phyloP scores from a whole-genome alignment of 495 filamentous ascomycete species.

The Talaromyces wortmannii region DNA sequence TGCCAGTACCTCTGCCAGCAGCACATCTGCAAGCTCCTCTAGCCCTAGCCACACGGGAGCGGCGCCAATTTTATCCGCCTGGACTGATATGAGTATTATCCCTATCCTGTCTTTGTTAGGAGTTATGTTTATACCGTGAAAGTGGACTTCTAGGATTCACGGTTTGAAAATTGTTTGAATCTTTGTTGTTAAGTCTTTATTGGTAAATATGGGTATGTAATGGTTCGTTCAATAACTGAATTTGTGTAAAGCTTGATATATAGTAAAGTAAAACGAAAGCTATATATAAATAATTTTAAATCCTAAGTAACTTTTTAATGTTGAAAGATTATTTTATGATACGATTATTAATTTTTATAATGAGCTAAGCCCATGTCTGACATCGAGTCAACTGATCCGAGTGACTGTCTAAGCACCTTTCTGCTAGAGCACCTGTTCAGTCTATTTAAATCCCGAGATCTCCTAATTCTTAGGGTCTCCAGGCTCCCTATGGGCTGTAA shows the following conservation, averaged over 20 bases:
- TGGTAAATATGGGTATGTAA: background rate
- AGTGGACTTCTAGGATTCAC: background rate
- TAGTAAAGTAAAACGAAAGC: background rate
- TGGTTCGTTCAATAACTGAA: background rate
- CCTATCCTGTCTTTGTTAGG: background rate
- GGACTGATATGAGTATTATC: background rate
- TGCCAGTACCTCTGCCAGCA: background rate
- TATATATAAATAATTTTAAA: background rate
- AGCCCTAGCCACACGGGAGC: constrained; percentile 1
- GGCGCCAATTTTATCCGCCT: background rate
- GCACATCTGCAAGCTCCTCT: background rate
- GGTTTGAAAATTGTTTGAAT: background rate
- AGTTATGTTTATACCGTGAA: background rate
- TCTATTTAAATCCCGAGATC: too few species aligned
- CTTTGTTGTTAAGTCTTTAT: background rate
- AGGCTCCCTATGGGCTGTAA: too few species aligned
- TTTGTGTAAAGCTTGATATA: background rate
- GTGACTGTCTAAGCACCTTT: too few species aligned
- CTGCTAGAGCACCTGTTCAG: too few species aligned
- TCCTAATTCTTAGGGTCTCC: too few species aligned
- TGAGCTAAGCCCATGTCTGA: too few species aligned
- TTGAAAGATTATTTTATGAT: too few species aligned
- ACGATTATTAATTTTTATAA: too few species aligned
- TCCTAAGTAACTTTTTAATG: background rate
- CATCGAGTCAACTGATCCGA: too few species aligned